These are phyloP conservation scores for Usnea hakonensis DNA, from an alignment of 495 filamentous ascomycete genomes.

Conservation along the genomic window DNA sequence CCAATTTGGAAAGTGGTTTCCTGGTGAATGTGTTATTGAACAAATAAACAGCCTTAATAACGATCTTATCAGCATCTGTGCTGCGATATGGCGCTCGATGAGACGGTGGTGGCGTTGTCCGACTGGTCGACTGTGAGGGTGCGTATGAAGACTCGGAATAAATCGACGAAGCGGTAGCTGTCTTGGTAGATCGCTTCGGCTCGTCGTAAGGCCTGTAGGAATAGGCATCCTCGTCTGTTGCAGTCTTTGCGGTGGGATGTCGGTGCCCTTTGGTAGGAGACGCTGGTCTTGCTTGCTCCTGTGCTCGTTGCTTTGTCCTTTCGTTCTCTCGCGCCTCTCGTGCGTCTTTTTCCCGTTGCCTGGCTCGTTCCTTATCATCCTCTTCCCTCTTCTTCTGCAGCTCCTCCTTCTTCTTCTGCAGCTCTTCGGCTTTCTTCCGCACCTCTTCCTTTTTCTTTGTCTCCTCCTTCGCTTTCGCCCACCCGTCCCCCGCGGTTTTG, in stretches of 20 bases:
- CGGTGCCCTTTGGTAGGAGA: conserved; percentile 47
- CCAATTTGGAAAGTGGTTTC: conserved; percentile 72
- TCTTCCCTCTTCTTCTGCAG: conserved; percentile 55
- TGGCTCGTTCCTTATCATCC: conserved; percentile 46
- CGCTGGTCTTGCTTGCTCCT: conserved; percentile 25
- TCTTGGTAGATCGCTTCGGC: conserved; percentile 44
- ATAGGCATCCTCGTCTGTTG: conserved; percentile 60
- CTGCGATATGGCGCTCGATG: conserved; percentile 69
- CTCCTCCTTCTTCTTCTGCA: conserved; percentile 43
- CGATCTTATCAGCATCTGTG: conserved; percentile 88
- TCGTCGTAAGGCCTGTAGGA: conserved; percentile 81
- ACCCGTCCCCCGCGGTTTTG: conserved; percentile 39
- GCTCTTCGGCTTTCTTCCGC: conserved; percentile 44
- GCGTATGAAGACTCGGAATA: conserved; percentile 82
- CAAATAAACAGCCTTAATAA: conserved; percentile 81
- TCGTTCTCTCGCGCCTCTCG: conserved; percentile 37
- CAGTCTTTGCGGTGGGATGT: conserved; percentile 54
- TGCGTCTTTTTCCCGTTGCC: conserved; percentile 22
- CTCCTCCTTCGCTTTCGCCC: conserved; percentile 69
- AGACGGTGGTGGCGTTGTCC: conserved; percentile 76
- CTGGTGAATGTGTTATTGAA: conserved; percentile 80
- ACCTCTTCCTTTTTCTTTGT: conserved; percentile 54
- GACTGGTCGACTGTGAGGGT: conserved; percentile 70
- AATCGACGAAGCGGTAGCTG: conserved; percentile 49
- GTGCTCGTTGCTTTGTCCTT: conserved; percentile 30